phyloP scores from a whole-genome alignment of 1,139 yeast genomes.

The Candida neerlandica region DNA sequence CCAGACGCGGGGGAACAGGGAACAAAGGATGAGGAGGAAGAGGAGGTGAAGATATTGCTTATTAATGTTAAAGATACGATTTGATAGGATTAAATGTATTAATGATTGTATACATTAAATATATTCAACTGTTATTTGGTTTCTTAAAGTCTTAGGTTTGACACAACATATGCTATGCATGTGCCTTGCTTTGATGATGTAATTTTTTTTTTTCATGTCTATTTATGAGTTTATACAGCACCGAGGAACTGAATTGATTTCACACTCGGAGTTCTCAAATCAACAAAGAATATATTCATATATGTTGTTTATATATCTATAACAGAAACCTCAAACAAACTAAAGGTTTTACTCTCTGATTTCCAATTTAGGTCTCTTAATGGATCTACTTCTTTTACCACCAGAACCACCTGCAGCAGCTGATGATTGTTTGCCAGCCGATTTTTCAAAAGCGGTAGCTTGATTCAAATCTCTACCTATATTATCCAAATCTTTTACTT shows the following conservation, averaged over 20 bases:
- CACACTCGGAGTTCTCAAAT: background rate
- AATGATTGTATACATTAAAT: no score
- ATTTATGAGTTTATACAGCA: no score
- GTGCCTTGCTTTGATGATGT: no score
- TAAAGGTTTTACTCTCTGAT: slow-evolving; percentile 40
- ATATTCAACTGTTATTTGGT: no score
- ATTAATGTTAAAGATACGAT: no score
- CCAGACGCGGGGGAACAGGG: no score
- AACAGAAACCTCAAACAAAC: background rate
- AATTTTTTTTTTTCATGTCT: no score
- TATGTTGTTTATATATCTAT: background rate
- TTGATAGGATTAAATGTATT: no score
- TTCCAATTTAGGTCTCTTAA: slow-evolving; percentile 58
- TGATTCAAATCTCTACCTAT: slow-evolving; percentile 74
- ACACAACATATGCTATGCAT: no score
- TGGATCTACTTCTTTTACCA: slow-evolving; percentile 40
- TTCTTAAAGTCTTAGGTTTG: no score
- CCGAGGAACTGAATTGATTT: background rate
- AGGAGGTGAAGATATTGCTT: no score
- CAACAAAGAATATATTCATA: background rate
- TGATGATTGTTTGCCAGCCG: slow-evolving; percentile 12
- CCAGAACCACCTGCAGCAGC: background rate
- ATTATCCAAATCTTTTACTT: slow-evolving; percentile 86
- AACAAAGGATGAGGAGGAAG: no score
- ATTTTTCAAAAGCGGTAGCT: slow-evolving; percentile 47